Evolutionary conservation across 805 yeast genomes (phyloP), one percentile per base, ranked within the genome.

Genomic region (Starmerella apis): DNA sequence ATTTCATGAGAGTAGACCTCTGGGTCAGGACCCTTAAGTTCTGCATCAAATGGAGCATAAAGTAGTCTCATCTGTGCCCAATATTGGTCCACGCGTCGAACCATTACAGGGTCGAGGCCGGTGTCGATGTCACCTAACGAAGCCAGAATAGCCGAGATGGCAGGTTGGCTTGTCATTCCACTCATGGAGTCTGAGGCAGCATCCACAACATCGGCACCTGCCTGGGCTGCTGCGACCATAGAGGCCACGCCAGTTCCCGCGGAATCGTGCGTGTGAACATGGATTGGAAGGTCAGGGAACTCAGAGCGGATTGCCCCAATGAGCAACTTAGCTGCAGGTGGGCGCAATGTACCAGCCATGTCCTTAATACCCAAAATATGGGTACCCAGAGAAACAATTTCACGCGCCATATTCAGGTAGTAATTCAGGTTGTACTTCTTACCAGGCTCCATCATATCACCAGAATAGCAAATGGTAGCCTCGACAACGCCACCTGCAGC

Each of bases 241-340:
- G 95, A 83, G 41, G 96, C 90, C 58, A 92, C 96, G 70, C 95
- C 99, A 50, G 98, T 92, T 73, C 98, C 99, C 32, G 99, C 98
- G 56, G 97, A 88, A 71, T 92, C 99, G 71, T 92, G 99, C 31
- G 97, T 88, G 71, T 92, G 99, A 41, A 92, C 96, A 67, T 92
- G 99, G 65, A 92, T 92, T 60, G 97, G 96, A 65, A 92, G 75
- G 63, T 86, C 79, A 51, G 99, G 98, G 70, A 84, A 86, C 69
- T 77, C 81, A 54, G 76, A 78, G 71, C 98, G 80, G 61, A 92
- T 79, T 25, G 85, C 72, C 53, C 88, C 79, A 60, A 92, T 77
- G 65, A 92, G 79, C 48, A 81, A 59, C 44, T 75, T 78, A 41
- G 98, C 98, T 54, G 98, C 98, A 53, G 78, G 73, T 54, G 99